Evolutionary conservation across 2,329 filamentous ascomycete genomes (phyloP), one percentile per base, ranked within the genome.

Genomic region (Trichoderma koningii): DNA sequence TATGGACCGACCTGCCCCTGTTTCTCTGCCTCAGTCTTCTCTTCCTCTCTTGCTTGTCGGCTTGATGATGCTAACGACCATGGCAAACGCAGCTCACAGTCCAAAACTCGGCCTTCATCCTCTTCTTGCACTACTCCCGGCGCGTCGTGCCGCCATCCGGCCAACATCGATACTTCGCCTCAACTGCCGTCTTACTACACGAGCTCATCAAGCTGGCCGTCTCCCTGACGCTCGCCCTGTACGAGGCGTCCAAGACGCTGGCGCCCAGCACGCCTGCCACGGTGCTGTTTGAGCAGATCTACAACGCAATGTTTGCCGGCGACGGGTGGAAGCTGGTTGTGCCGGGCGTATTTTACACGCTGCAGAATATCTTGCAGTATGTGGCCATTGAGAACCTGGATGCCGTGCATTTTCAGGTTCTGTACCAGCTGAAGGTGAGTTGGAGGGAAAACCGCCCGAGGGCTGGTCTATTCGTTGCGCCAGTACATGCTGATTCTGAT

Each of bases 291-390:
- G 85, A 88, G 71, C 89, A 92, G 72, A 86, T 98, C 26, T 90
- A 89, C 73, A 88, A 86, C 71, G 87, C 88, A 34, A 90, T 97
- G 17, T 96, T 98, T 74, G 89, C 90, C 0, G 89, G 90, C 10
- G 95, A 98, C 74, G 93, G 93, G 70, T 98, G 94, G 94, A 97
- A 97, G 77, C 80, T 99, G 68, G 92, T 92, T 9, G 88, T 98
- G 48, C 95, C 94, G 0, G 95, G 94, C 4, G 84, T 87, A 5
- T 82, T 98, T 1, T 98, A 97, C 75, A 97, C 94, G 0, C 76
- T 97, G 30, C 92, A 97, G 72, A 98, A 97, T 73, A 90, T 91
- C n/a, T 80, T 98, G 62, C 92, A 97, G 76, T 99, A 97, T 73
- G 85, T 96, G 60, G 94, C 92, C 1, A 87, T 97, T 12, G 92